phyloP scores from a whole-genome alignment of 2,329 filamentous ascomycete species.

The Xylariaceae sp. region DNA sequence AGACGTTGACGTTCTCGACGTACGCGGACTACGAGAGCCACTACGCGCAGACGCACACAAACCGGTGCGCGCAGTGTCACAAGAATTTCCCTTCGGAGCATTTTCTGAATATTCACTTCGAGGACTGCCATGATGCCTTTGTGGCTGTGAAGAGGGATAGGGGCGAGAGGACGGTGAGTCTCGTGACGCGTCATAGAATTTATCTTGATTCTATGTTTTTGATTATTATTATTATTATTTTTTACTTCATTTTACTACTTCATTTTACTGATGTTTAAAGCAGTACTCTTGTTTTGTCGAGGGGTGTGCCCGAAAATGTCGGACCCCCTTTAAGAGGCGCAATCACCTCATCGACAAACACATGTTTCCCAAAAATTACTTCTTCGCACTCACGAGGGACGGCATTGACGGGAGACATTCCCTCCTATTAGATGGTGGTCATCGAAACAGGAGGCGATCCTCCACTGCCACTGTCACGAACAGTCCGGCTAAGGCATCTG shows the following conservation, averaged over 20 bases:
- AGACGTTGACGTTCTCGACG: slow-evolving; percentile 63
- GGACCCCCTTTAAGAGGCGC: slow-evolving; percentile 74
- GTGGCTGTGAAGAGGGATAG: slow-evolving; percentile 64
- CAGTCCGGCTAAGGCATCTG: slow-evolving; percentile 22
- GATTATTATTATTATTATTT: too few relatives aligned
- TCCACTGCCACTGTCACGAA: slow-evolving; percentile 35
- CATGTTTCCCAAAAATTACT: slow-evolving; percentile 81
- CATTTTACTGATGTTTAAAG: slow-evolving; percentile 1
- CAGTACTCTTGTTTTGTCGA: slow-evolving; percentile 88
- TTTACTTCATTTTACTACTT: background rate
- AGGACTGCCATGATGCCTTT: slow-evolving; percentile 86
- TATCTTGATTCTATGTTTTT: too few relatives aligned
- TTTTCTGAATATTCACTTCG: slow-evolving; percentile 76
- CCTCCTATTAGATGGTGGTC: slow-evolving; percentile 60
- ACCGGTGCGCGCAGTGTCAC: slow-evolving; percentile 77
- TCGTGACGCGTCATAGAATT: background rate
- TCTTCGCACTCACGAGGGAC: slow-evolving; percentile 79
- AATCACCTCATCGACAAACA: slow-evolving; percentile 94
- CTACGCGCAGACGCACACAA: slow-evolving; percentile 73
- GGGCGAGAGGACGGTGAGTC: slow-evolving; percentile 74
- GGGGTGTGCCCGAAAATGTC: slow-evolving; percentile 78
- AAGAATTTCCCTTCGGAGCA: slow-evolving; percentile 85
- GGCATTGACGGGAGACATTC: slow-evolving; percentile 84
- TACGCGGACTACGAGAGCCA: slow-evolving; percentile 84
- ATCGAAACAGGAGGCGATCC: slow-evolving; percentile 43